phyloP scores from a whole-genome alignment of 495 filamentous ascomycete species.

The Tricharina praecox region DNA sequence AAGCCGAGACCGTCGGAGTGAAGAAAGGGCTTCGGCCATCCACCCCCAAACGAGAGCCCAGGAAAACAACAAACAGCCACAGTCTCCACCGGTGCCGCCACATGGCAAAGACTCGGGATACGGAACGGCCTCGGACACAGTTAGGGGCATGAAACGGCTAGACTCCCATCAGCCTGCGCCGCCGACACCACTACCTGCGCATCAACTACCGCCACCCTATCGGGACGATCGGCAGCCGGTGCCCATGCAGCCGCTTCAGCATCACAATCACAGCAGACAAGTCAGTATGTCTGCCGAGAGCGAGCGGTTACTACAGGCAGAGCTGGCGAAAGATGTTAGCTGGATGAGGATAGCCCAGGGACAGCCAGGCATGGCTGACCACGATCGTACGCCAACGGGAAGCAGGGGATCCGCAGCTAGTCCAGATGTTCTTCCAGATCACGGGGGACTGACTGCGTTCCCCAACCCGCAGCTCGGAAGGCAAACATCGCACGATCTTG shows the following conservation, averaged over 20 bases:
- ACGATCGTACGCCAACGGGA: not conserved
- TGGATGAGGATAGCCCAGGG: conserved; percentile 24
- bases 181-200: conserved; percentile 14
- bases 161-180: conserved; percentile 19
- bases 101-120: conserved; percentile 25
- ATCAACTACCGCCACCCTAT: conserved; percentile 1
- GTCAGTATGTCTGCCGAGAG: conserved; percentile 10
- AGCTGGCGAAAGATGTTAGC: conserved; percentile 22
- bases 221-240: conserved; percentile 6
- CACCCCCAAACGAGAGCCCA: conserved; percentile 3
- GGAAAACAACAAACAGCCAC: conserved; percentile 3
- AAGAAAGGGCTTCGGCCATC: not conserved
- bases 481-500: conserved; percentile 21
- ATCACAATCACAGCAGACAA: not conserved
- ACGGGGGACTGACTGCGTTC: conserved; percentile 9
- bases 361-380: not conserved
- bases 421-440: not conserved
- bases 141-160: conserved; percentile 22
- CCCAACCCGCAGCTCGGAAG: conserved; percentile 17
- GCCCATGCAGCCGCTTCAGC: too few relatives aligned
- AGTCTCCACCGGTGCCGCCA: conserved; percentile 18
- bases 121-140: conserved; percentile 18
- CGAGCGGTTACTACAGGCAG: conserved; percentile 17
- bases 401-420: not conserved
- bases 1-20: conserved; percentile 2